A percentile compares a stretch with the other conserved stretches of the same genome.
Evolutionary conservation across 192 early-diverging fungal genomes (phyloP).

Genomic region (Coemansia sp.): DNA sequence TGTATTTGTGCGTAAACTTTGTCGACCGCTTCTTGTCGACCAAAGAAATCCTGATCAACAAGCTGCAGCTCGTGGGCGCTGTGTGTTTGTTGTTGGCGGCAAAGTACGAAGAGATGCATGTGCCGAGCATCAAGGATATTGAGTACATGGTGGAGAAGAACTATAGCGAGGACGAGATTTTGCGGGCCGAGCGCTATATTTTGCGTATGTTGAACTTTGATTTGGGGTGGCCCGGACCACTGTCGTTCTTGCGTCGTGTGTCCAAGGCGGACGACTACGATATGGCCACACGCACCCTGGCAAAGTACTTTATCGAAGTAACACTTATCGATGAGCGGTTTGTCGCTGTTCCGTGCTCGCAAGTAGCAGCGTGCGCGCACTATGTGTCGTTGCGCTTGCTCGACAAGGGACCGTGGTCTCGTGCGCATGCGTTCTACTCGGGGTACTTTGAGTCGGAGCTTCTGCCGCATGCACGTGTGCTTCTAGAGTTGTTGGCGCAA

Average conservation of each 20-base stretch:
- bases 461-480: conserved; percentile 35
- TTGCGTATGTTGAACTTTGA: conserved; percentile 60
- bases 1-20: conserved; percentile 59
- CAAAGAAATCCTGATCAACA: conserved; percentile 47
- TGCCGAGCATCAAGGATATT: conserved; percentile 57
- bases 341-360: conserved; percentile 50
- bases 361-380: conserved; percentile 53
- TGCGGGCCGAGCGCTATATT: conserved; percentile 59
- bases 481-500: conserved; percentile 57
- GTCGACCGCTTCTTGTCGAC: conserved; percentile 61
- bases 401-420: conserved; percentile 50
- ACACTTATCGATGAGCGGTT: conserved; percentile 61
- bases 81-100: conserved; percentile 57
- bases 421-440: conserved; percentile 61
- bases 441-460: conserved; percentile 70
- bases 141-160: conserved; percentile 52
- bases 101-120: conserved; percentile 61
- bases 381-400: conserved; percentile 51
- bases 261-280: conserved; percentile 63
- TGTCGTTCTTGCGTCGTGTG: conserved; percentile 60
- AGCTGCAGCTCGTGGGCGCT: conserved; percentile 60
- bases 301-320: conserved; percentile 63
- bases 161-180: conserved; percentile 52
- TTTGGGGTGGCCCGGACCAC: conserved; percentile 59
- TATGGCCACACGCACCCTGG: conserved; percentile 55